Base-by-base conservation (phyloP, 176 grass and related monocot genomes). In the Hordeum marinum region DNA sequence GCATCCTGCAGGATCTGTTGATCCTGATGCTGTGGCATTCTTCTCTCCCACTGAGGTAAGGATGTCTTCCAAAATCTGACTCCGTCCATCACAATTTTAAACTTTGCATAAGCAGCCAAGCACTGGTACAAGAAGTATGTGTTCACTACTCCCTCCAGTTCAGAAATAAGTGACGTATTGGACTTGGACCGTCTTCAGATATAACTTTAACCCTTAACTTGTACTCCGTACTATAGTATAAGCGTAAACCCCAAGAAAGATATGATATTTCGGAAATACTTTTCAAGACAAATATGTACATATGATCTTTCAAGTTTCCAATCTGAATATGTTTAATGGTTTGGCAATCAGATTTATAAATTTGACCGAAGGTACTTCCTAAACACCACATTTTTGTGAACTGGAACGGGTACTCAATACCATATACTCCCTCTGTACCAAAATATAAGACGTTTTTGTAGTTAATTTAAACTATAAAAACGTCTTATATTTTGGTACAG, bases 31-130 rank as follows among this genome's bases (percentile, higher is more conserved):
- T 61, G 87, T 96, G 27, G 91, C 94, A 58, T 92, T 99, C 83
- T 99, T 99, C 84, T 92, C 97, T 89, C 88, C 91, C 75, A 89
- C 82, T 73, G 97, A 99, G 94, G 97, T 99, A 86, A 86, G 11
- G 12, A 63, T 36, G 13, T 67, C 68, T 55, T 87, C 40, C 54
- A 76, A 87, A 63, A 84, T 13, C 37, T 81, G 23, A 62, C 81
- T 80, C 3, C 70, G 21, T 72, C 61, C 64, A 36, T 7, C 52
- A 63, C 64, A 78, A 29, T 82, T 69, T 40, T 71, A 8, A 55
- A 71, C 12, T 39, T 82, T 71, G 77, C 54, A 17, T 77, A n/a
- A 85, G 60, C 35, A 81, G 11, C 48, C 76, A 76, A 80, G 10
- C 35, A 57, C 27, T 75, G 59, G 57, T 64, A 25, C 48, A 64